Percentiles rank a stretch among this genome's conserved stretches.
Evolutionary conservation across 1,139 yeast genomes (phyloP).

Genomic region (Yamadazyma friedrichii): DNA sequence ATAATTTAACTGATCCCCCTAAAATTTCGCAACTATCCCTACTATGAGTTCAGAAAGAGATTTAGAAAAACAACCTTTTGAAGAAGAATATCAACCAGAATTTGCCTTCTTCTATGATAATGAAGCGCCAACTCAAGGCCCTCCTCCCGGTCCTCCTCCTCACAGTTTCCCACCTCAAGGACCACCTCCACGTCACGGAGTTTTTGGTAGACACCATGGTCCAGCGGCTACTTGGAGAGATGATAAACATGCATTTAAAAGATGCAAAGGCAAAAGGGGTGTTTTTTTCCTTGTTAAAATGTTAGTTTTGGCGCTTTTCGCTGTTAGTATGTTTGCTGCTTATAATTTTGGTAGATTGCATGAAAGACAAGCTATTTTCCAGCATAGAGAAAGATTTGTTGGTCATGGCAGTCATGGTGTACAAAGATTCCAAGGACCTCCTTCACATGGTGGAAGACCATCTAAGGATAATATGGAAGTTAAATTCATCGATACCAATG

Average conservation of each 20-base stretch:
- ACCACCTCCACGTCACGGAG: not conserved
- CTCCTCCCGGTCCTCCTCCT: slow-evolving; percentile 3
- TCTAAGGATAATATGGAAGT: not conserved
- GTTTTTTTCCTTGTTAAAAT: slow-evolving; percentile 1
- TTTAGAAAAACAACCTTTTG: slow-evolving; percentile 6
- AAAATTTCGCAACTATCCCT: not conserved
- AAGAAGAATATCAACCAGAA: not conserved
- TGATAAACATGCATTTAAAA: not conserved
- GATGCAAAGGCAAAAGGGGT: slow-evolving; percentile 2
- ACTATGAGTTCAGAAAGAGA: slow-evolving; percentile 4
- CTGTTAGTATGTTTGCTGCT: slow-evolving; percentile 2
- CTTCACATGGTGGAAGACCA: not conserved
- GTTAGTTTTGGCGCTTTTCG: slow-evolving; percentile 1
- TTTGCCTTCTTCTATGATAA: not conserved
- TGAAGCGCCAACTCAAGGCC: slow-evolving; percentile 10
- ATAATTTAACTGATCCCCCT: not conserved
- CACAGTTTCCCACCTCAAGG: not conserved
- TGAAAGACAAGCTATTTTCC: slow-evolving; percentile 5
- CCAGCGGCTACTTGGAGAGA: slow-evolving; percentile 1
- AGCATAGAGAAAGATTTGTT: not conserved
- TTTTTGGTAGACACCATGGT: not conserved
- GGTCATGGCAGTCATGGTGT: not conserved
- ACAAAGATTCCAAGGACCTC: not conserved
- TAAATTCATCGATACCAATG: slow-evolving; percentile 5
- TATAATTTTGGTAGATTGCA: slow-evolving; percentile 7